Evolutionary conservation across 164 flowering plant genomes (phyloP).

Genomic region (Berberis vulgaris): DNA sequence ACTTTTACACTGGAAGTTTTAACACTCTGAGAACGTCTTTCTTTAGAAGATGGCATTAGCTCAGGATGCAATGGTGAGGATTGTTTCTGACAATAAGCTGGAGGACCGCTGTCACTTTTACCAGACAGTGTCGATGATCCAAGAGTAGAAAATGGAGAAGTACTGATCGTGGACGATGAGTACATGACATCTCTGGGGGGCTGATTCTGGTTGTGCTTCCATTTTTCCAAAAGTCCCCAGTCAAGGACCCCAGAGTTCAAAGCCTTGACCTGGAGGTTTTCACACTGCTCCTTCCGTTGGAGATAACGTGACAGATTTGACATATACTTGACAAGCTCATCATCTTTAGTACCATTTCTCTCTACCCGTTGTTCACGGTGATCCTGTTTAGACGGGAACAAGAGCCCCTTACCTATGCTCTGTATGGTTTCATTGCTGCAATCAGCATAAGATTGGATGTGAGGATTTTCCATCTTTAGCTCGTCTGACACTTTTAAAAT

Average conservation of each 20-base stretch:
- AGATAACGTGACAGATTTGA: conserved; percentile 73
- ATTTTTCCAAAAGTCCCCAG: conserved; percentile 67
- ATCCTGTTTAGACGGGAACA: conserved; percentile 16
- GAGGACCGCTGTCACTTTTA: conserved; percentile 9
- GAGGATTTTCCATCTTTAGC: no score
- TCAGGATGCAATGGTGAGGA: conserved; percentile 1
- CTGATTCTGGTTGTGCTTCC: conserved; percentile 42
- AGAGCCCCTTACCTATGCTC: conserved; percentile 11
- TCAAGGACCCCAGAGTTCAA: conserved; percentile 85
- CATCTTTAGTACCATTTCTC: conserved; percentile 26
- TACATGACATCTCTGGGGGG: conserved; percentile 1
- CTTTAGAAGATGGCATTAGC: background rate
- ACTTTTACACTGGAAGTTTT: background rate
- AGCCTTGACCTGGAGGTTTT: conserved; percentile 42
- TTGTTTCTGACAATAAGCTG: conserved; percentile 11
- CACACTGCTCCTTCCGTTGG: conserved; percentile 40
- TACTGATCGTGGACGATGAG: conserved; percentile 11
- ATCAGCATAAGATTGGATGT: conserved; percentile 3
- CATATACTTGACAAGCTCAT: conserved; percentile 80
- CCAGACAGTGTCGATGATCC: conserved; percentile 19
- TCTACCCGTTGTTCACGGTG: conserved; percentile 15
- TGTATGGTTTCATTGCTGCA: conserved; percentile 9
- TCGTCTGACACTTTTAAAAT: conserved; percentile 16
- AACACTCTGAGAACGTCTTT: background rate
- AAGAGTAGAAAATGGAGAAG: conserved; percentile 9